Conservation (phyloP, 768 basidiomycete genomes). For the Agaricus subrufescens region DNA sequence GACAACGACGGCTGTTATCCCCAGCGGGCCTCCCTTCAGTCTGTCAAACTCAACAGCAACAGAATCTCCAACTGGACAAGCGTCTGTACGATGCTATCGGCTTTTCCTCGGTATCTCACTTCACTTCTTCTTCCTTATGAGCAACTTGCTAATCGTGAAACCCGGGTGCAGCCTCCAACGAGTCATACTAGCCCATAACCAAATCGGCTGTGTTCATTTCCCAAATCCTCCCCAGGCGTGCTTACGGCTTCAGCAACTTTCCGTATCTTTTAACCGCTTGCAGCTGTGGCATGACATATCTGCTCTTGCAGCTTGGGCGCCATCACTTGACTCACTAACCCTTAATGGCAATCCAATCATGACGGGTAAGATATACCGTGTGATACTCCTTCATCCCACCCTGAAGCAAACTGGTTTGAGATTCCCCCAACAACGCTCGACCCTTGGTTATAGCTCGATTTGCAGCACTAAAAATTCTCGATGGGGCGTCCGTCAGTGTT, state of each 20-base stretch:
- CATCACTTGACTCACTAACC: slow-evolving; percentile 55
- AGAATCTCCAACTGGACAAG: slow-evolving; percentile 50
- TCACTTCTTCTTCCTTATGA: slow-evolving; percentile 6
- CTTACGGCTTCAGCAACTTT: slow-evolving; percentile 48
- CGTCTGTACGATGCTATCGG: slow-evolving; percentile 37
- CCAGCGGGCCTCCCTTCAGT: slow-evolving; percentile 31
- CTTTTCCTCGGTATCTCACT: slow-evolving; percentile 40
- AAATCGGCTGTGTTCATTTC: slow-evolving; percentile 45
- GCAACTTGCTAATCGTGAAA: slow-evolving; percentile 15
- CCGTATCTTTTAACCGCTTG: slow-evolving; percentile 59
- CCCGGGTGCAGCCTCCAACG: slow-evolving; percentile 50
- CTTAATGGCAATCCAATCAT: slow-evolving; percentile 62
- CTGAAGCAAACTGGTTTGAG: slow-evolving; percentile 27
- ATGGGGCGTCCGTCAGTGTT: slow-evolving; percentile 56
- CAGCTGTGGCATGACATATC: slow-evolving; percentile 60
- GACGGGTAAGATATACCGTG: slow-evolving; percentile 34
- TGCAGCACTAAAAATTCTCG: slow-evolving; percentile 55
- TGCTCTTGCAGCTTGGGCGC: slow-evolving; percentile 64
- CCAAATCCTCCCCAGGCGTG: slow-evolving; percentile 23
- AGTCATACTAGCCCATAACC: slow-evolving; percentile 64
- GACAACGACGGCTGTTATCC: slow-evolving; percentile 14
- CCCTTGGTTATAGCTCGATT: slow-evolving; percentile 65
- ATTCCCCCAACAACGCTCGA: slow-evolving; percentile 37
- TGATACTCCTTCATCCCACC: neutral
- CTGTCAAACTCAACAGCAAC: slow-evolving; percentile 73